Evolutionary conservation across 2,329 filamentous ascomycete species (phyloP), one percentile per base, ranked within the genome.

Genomic region (Aspergillus piperis): DNA sequence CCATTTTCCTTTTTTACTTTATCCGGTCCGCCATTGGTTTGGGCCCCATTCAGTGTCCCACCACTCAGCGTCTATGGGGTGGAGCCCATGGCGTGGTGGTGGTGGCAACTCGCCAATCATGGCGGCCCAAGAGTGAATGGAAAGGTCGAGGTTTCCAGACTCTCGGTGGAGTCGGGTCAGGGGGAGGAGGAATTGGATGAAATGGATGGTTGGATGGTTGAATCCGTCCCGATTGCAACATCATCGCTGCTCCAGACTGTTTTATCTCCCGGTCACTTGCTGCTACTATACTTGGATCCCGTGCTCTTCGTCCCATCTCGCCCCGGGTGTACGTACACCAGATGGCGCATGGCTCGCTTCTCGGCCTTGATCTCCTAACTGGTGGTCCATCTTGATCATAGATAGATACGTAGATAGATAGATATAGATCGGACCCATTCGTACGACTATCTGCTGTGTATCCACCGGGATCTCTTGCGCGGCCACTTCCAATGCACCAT

Each of bases 31-130:
- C 41, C 41, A 44, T 44, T 44, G 41, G 41, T 19, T 44, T 44
- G 41, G 41, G 41, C 41, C 19, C 41, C 13, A 13, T 44, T 5
- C 8, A 13, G 3, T 19, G 10, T 19, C 11, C 17, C 7, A 13
- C 41, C 41, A 44, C 0, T 44, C 41, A 44, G 5, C 3, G 11
- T 15, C 10, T 36, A 4, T 15, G 11, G 5, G 32, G 41, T 44
- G 41, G 41, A 6, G 41, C 5, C 44, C 44, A n/a, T 30, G 47
- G 47, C 47, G 47, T 30, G 25, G 47, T 17, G 15, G 47, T 17
- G 47, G 47, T 50, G 47, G 47, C 47, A 30, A 50, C 27, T 50
- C 23, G 6, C 47, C 47, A 50, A 50, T 50, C 47, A 30, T n/a
- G 25, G 1, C 5, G 17, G 25, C 47, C 13, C 23, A 5, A 5